phyloP scores from a whole-genome alignment of 192 early-diverging fungal genomes.

The Coemansia sp. region DNA sequence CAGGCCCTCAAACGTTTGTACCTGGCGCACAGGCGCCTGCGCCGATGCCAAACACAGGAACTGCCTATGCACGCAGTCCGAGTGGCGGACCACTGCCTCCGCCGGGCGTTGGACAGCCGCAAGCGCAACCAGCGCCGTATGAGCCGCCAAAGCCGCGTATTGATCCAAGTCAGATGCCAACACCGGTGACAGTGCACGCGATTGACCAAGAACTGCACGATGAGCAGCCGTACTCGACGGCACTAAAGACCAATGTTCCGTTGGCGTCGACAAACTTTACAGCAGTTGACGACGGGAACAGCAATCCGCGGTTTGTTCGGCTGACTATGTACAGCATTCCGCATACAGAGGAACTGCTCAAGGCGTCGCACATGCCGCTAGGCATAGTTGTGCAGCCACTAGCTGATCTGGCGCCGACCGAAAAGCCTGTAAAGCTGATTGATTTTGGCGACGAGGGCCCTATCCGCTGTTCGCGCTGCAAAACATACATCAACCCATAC shows the following conservation, averaged over 20 bases:
- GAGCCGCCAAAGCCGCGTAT: slow-evolving; percentile 63
- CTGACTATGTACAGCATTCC: slow-evolving; percentile 87
- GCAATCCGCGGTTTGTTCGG: slow-evolving; percentile 88
- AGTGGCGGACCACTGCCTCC: slow-evolving; percentile 7
- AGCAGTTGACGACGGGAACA: slow-evolving; percentile 89
- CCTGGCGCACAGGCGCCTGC: slow-evolving; percentile 43
- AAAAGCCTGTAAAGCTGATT: slow-evolving; percentile 76
- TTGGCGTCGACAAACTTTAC: slow-evolving; percentile 76
- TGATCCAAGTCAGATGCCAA: slow-evolving; percentile 93
- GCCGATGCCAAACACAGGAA: slow-evolving; percentile 19
- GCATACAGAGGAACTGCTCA: slow-evolving; percentile 72
- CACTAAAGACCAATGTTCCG: slow-evolving; percentile 66
- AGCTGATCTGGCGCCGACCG: slow-evolving; percentile 73
- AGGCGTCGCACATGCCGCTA: slow-evolving; percentile 76
- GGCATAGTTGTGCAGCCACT: slow-evolving; percentile 90
- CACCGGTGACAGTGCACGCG: slow-evolving; percentile 80
- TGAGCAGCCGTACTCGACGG: slow-evolving; percentile 70
- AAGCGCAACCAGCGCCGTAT: slow-evolving; percentile 37
- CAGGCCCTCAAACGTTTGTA: slow-evolving; percentile 45
- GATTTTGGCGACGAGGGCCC: slow-evolving; percentile 86
- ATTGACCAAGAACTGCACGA: slow-evolving; percentile 72
- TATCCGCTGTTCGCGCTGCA: slow-evolving; percentile 85
- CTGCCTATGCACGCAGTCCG: slow-evolving; percentile 29
- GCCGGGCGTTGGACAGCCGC: slow-evolving; percentile 11
- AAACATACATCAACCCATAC: slow-evolving; percentile 91